These are phyloP conservation scores for slime mould (Dictyostelium discoideum) DNA, from an alignment of 78 protist species.

Conservation along the genomic window DNA sequence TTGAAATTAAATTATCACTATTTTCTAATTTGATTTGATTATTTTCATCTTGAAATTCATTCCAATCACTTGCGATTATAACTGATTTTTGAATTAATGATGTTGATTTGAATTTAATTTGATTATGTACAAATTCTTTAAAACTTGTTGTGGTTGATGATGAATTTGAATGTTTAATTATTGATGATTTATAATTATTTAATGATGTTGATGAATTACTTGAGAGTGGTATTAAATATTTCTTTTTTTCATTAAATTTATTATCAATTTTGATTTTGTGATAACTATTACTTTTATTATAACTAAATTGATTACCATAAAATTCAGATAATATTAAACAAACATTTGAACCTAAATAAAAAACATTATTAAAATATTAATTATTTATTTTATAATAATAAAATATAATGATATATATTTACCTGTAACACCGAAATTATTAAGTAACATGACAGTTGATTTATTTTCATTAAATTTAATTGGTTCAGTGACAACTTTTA, in stretches of 20 bases:
- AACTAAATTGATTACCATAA: too few species aligned
- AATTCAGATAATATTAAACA: constrained; percentile 34
- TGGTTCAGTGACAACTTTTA: constrained; percentile 55
- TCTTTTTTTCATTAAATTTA: too few species aligned
- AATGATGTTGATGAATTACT: neutral
- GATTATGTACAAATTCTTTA: constrained; percentile 27
- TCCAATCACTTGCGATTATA: neutral
- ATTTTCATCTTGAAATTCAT: neutral
- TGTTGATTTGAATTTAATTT: neutral
- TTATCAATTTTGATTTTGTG: too few species aligned
- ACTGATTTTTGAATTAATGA: neutral
- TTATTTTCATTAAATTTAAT: constrained; percentile 3
- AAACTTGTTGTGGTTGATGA: neutral
- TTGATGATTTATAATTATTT: neutral
- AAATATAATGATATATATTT: neutral
- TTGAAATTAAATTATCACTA: neutral
- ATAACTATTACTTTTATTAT: too few species aligned
- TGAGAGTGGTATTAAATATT: too few species aligned
- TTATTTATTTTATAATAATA: too few species aligned
- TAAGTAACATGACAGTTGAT: constrained; percentile 7
- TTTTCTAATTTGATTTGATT: neutral
- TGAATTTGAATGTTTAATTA: neutral
- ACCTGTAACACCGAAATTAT: constrained; percentile 87
- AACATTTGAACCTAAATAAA: constrained; percentile 82
- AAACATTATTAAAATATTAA: too few species aligned